Evolutionary conservation across 768 basidiomycete genomes (phyloP), one percentile per base, ranked within the genome.

Genomic region (Boletellus sp.): DNA sequence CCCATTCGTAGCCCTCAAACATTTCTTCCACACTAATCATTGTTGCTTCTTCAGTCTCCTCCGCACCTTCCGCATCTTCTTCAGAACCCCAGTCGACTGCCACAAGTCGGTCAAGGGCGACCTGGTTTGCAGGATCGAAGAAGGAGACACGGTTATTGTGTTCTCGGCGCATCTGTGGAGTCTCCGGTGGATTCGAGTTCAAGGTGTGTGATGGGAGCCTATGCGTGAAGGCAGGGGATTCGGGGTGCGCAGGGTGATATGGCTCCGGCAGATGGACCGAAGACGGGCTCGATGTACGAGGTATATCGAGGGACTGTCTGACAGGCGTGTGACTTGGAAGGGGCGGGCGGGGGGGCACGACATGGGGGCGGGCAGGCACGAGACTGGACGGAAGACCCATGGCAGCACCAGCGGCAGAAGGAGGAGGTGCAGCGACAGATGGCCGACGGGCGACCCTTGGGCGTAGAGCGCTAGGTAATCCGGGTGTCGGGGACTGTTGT

Each of bases 1-100:
- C 85, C 94, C 94, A 98, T 67, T 98, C 96, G 61, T 96, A 96
- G 0, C 96, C 94, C 61, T 99, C 96, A 22, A 99, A 76, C 92
- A 99, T 94, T 66, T 99, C 96, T 64, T 99, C 96, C 2, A 99
- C 93, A 67, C 84, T 96, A 6, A 86, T 74, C 70, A 99, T 77
- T 4, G 90, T 91, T 9, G 85, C 89, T 55, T 90, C 85, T 11
- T 81, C 78, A 48, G 79, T 83, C 58, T 90, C 89, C 46, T 87
- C 86, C 48, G 84, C 85, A 12, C 75, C 80, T 16, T 71, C 70
- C 15, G 79, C 78, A 9, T 70, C 72, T 24, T 81, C 83, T 22
- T 78, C 78, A 10, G 69, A 63, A 22, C 64, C 74, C 50, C 73
- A 70, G 31, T 65, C 64, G 3, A 68, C 70, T 26, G 75, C 74